Percentiles rank a stretch among this genome's conserved stretches.
Conservation (phyloP, 2,329 filamentous ascomycete species). For the Talaromyces sp. region DNA sequence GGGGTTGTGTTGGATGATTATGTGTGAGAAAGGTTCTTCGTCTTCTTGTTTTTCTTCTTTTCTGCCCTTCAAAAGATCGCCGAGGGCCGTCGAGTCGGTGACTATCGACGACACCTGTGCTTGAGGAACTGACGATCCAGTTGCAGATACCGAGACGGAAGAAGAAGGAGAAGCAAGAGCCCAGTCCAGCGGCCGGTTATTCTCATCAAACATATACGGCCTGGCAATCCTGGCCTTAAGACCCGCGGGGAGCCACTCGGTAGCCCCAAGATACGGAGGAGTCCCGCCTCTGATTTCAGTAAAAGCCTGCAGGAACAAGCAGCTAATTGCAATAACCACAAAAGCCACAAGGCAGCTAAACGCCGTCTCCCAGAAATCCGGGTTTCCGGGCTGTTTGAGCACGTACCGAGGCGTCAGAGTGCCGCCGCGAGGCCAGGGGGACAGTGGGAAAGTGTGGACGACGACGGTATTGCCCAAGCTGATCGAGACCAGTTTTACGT, state of each 20-base stretch:
- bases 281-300: constrained; percentile 58
- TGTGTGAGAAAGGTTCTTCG: constrained; percentile 13
- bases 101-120: constrained; percentile 9
- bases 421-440: constrained; percentile 26
- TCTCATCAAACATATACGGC: constrained; percentile 32
- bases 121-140: not conserved
- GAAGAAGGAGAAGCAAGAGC: not conserved
- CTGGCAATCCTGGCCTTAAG: constrained; percentile 39
- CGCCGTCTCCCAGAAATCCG: constrained; percentile 49
- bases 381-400: constrained; percentile 56
- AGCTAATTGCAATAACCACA: constrained; percentile 58
- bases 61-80: constrained; percentile 24
- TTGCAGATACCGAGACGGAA: constrained; percentile 1
- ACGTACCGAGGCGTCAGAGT: constrained; percentile 61
- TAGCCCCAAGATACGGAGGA: constrained; percentile 53
- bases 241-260: constrained; percentile 50
- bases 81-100: constrained; percentile 16
- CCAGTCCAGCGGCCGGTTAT: constrained; percentile 3
- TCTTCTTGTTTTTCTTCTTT: not conserved
- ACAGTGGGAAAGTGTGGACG: constrained; percentile 71
- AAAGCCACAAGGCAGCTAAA: constrained; percentile 54
- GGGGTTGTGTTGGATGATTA: constrained; percentile 20
- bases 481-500: constrained; percentile 73
- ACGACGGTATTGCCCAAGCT: constrained; percentile 74
- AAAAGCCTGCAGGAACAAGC: constrained; percentile 56